Percentiles rank a stretch among this genome's conserved stretches.
Conservation (phyloP, 2,329 filamentous ascomycete genomes). For the Phialemonium atrogriseum region DNA sequence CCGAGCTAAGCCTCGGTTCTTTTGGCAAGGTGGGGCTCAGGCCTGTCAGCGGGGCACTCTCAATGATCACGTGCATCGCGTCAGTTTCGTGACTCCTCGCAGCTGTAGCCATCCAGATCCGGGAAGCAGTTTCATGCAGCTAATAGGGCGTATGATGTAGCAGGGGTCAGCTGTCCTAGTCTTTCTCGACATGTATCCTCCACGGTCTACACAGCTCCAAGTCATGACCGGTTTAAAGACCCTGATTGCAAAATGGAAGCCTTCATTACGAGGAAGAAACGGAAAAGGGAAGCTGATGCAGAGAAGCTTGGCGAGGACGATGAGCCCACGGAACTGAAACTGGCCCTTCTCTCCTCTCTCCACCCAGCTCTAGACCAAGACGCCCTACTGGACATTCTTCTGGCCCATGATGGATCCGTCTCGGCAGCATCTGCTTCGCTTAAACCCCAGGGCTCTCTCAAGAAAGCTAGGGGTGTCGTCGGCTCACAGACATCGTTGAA, state of each 20-base stretch:
- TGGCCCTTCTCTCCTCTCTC: constrained; percentile 75
- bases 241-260: constrained; percentile 18
- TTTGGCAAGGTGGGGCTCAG: no score
- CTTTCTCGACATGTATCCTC: no score
- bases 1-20: no score
- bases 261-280: constrained; percentile 47
- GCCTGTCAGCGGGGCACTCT: no score
- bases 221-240: no score
- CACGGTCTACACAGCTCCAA: no score
- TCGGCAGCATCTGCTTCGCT: constrained; percentile 54
- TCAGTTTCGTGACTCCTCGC: constrained; percentile 9
- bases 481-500: constrained; percentile 58
- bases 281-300: constrained; percentile 25
- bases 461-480: constrained; percentile 26
- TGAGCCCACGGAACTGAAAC: constrained; percentile 81
- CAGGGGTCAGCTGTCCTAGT: no score
- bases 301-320: constrained; percentile 37
- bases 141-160: no score
- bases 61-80: constrained; percentile 9
- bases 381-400: constrained; percentile 66
- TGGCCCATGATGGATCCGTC: constrained; percentile 72
- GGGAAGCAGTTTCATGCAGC: no score
- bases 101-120: neutral
- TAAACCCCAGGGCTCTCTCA: constrained; percentile 19
- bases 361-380: constrained; percentile 57